A percentile compares a stretch with the other conserved stretches of the same genome.
Evolutionary conservation across 2,329 filamentous ascomycete species (phyloP).

Genomic region (Paradendryphiella salina): DNA sequence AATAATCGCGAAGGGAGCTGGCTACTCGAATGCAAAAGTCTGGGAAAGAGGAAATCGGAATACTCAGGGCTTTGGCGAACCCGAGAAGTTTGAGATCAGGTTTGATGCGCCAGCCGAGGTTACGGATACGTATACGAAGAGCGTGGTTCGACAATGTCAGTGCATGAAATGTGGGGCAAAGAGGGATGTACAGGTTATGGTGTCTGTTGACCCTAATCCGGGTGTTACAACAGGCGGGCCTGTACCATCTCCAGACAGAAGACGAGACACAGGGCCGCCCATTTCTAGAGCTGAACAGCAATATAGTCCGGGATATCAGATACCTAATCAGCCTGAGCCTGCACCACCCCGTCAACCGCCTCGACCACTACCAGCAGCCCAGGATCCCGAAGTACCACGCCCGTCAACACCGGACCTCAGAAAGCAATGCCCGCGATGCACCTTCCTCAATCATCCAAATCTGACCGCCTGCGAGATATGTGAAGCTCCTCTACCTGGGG

Average conservation of each 20-base stretch:
- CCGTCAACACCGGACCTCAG: slow-evolving; percentile 34
- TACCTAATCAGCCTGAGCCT: slow-evolving; percentile 25
- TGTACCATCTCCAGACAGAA: slow-evolving; percentile 12
- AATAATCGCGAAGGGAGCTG: slow-evolving; percentile 39
- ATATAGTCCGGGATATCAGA: slow-evolving; percentile 35
- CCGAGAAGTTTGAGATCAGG: slow-evolving; percentile 39
- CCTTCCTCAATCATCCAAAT: slow-evolving; percentile 41
- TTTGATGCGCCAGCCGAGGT: slow-evolving; percentile 40
- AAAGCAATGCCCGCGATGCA: slow-evolving; percentile 43
- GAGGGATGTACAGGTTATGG: slow-evolving; percentile 40
- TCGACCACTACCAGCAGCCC: slow-evolving; percentile 17
- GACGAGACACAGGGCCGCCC: slow-evolving; percentile 20
- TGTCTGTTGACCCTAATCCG: slow-evolving; percentile 41
- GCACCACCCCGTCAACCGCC: slow-evolving; percentile 24
- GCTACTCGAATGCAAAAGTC: slow-evolving; percentile 32
- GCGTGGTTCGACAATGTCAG: slow-evolving; percentile 38
- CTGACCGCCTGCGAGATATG: slow-evolving; percentile 43
- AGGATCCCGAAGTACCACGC: slow-evolving; percentile 11
- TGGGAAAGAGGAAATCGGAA: slow-evolving; percentile 21
- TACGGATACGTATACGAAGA: slow-evolving; percentile 39
- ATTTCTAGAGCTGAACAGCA: slow-evolving; percentile 25
- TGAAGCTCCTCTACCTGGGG: slow-evolving; percentile 31
- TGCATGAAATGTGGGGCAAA: slow-evolving; percentile 44
- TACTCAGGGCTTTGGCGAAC: slow-evolving; percentile 32
- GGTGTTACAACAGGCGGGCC: slow-evolving; percentile 13